Conservation (phyloP, 352 stramenopile genomes). For the Bremia lactucae region DNA sequence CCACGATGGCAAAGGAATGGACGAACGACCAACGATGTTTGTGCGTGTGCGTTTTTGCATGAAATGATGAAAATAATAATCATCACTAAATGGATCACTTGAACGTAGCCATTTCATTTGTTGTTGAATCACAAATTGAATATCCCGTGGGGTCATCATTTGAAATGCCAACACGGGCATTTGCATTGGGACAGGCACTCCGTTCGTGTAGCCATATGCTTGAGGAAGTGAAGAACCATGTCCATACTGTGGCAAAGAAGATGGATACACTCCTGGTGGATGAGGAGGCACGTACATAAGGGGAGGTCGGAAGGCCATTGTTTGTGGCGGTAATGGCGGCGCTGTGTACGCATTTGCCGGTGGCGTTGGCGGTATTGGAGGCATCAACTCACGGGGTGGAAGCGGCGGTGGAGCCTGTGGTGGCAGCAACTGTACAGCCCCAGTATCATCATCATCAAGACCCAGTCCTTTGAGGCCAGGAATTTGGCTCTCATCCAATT, state of each 20-base stretch:
- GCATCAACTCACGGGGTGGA: slow-evolving; percentile 17
- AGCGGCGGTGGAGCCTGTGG: slow-evolving; percentile 15
- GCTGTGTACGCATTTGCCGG: slow-evolving; percentile 1
- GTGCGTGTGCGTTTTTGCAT: slow-evolving; percentile 58
- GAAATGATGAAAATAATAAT: slow-evolving; percentile 85
- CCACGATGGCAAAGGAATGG: slow-evolving; percentile 62
- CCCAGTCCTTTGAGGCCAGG: slow-evolving; percentile 49
- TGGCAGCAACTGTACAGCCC: slow-evolving; percentile 1
- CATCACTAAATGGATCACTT: slow-evolving; percentile 82
- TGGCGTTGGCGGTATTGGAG: slow-evolving; percentile 16
- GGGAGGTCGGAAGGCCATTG: slow-evolving; percentile 18
- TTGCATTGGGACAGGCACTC: slow-evolving; percentile 18
- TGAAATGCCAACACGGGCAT: slow-evolving; percentile 52
- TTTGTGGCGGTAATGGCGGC: slow-evolving; percentile 9
- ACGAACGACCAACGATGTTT: slow-evolving; percentile 19
- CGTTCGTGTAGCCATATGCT: slow-evolving; percentile 9
- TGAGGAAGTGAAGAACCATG: slow-evolving; percentile 15
- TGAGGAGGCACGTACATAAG: slow-evolving; percentile 28
- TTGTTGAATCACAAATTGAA: slow-evolving; percentile 79
- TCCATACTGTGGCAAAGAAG: slow-evolving; percentile 14
- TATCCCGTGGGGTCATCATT: slow-evolving; percentile 80
- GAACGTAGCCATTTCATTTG: slow-evolving; percentile 79
- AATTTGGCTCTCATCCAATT: slow-evolving; percentile 61
- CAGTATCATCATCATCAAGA: slow-evolving; percentile 58
- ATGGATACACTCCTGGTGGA: slow-evolving; percentile 29